These are phyloP conservation scores for Penicillium oxalicum DNA, from an alignment of 2,329 filamentous ascomycete genomes.

Conservation along the genomic window DNA sequence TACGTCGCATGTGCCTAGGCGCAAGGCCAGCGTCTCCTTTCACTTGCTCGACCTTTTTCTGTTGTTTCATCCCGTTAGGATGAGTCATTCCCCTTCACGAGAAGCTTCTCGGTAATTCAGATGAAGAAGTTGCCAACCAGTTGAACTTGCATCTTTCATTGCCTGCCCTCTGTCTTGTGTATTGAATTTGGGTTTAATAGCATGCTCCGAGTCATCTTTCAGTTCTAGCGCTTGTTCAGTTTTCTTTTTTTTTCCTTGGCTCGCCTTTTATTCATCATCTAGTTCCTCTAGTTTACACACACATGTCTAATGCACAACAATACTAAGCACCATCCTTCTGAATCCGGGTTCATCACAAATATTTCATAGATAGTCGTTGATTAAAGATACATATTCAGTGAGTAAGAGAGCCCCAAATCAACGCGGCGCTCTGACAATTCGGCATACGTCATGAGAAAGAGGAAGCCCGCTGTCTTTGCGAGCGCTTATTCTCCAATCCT, in stretches of 20 bases:
- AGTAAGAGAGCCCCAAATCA: neutral
- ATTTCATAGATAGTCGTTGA: conserved; percentile 8
- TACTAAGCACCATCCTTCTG: too few species aligned
- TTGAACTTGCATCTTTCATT: neutral
- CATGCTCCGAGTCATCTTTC: neutral
- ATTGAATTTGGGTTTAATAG: neutral
- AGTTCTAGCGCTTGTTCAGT: neutral
- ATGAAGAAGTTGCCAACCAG: neutral
- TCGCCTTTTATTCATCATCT: neutral
- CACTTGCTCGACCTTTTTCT: too few species aligned
- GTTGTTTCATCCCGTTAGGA: too few species aligned
- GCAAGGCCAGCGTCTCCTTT: too few species aligned
- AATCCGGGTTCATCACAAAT: neutral
- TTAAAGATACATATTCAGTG: neutral
- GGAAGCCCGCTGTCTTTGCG: too few species aligned
- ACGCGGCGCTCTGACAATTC: neutral
- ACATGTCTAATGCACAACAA: too few species aligned
- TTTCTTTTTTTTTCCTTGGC: too few species aligned
- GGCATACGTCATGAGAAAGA: too few species aligned
- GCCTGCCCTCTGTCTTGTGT: neutral
- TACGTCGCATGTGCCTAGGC: neutral
- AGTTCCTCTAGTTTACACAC: too few species aligned
- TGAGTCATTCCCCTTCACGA: too few species aligned
- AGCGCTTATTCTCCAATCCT: too few species aligned
- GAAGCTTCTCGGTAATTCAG: too few species aligned